Base-by-base conservation (phyloP, 805 yeast species). In the Metschnikowia continentalis region DNA sequence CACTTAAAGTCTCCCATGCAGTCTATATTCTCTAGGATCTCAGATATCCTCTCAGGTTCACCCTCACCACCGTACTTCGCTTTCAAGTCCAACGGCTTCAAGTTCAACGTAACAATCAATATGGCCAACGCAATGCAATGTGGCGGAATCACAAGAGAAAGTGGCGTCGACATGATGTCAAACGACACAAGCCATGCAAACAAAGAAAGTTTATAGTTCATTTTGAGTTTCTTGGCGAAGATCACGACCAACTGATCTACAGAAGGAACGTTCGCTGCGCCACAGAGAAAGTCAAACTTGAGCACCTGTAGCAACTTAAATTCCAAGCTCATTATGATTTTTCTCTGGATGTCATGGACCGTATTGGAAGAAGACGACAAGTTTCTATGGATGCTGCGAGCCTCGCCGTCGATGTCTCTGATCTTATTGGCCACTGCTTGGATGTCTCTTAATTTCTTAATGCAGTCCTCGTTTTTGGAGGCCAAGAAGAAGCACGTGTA, bases 401-500 rank as follows among this genome's bases (percentile, higher is more conserved):
- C 70, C 35, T 68, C 69, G 3, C 69, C 62, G 49, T 72, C 71
- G 37, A 63, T 58, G 47, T 67, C 70, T 57, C 73, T 62, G n/a
- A 67, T 56, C 58, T 64, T 71, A 60, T 76, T 72, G 33, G 79
- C 79, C 14, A 76, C 80, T 3, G 68, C 64, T 42, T 84, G 77
- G 11, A 90, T 75, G 42, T 86, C 88, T 47, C 81, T 74, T 14
- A 86, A 65, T 58, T 86, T 86, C 64, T 89, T 90, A 39, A 90
- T 84, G 39, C 90, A 88, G 61, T 90, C 97, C 61, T 88, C 95
- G 55, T 83, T 82, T 65, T 90, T 89, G 40, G 84, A 72, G 2
- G 96, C 86, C 14, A 88, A 70, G 51, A 87, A 79, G 6, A 90
- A 63, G 48, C 90, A 78, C 8, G 92, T 78, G 7, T 84, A 67